phyloP scores from a whole-genome alignment of 257 asterid species.

The Ilex aquifolium region DNA sequence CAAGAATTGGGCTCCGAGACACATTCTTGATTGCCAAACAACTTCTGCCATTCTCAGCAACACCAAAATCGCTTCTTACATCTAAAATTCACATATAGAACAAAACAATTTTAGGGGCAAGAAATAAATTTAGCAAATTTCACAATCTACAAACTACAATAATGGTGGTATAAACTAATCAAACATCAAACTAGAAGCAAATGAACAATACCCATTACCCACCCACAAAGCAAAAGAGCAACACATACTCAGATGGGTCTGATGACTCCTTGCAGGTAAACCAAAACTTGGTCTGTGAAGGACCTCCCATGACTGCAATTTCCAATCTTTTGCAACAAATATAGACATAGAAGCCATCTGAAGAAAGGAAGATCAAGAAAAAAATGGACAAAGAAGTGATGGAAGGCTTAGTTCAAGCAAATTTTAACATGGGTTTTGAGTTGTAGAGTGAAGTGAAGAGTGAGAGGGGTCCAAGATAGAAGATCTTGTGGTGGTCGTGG shows the following conservation, averaged over 20 bases:
- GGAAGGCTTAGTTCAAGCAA: neutral
- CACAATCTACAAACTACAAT: neutral
- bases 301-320: constrained; percentile 20
- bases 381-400: constrained; percentile 1
- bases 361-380: neutral
- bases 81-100: constrained; percentile 16
- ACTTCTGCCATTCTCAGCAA: constrained; percentile 9
- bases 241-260: constrained; percentile 24
- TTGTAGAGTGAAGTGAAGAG: neutral
- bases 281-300: constrained; percentile 17
- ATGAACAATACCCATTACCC: neutral
- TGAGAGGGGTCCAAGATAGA: constrained; percentile 4
- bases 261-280: constrained; percentile 8
- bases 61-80: constrained; percentile 15
- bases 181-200: neutral
- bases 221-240: neutral
- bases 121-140: neutral
- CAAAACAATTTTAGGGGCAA: neutral
- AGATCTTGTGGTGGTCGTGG: constrained; percentile 18
- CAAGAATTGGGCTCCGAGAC: constrained; percentile 13
- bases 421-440: neutral
- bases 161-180: neutral
- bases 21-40: constrained; percentile 18
- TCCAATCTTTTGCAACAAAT: constrained; percentile 25
- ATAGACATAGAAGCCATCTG: constrained; percentile 38